A percentile compares a stretch with the other conserved stretches of the same genome.
Evolutionary conservation across 495 filamentous ascomycete species (phyloP).

Genomic region (Wilcoxina mikolae): DNA sequence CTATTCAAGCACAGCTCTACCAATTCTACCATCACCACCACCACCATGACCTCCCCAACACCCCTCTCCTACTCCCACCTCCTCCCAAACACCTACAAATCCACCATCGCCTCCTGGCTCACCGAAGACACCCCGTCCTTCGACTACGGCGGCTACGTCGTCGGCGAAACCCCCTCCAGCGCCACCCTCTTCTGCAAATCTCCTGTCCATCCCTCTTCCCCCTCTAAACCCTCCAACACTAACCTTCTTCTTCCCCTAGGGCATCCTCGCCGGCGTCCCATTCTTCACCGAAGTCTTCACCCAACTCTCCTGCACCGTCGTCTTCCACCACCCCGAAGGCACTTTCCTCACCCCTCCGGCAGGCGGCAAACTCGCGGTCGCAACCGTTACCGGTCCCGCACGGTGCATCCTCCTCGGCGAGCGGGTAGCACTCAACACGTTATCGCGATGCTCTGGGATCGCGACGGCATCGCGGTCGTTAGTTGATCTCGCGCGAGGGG

Average conservation of each 20-base stretch:
- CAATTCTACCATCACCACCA: too few species aligned
- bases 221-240: background rate
- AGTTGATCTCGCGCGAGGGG: slow-evolving; percentile 38
- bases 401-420: slow-evolving; percentile 81
- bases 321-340: slow-evolving; percentile 78
- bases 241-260: slow-evolving; percentile 26
- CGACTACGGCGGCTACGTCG: slow-evolving; percentile 94
- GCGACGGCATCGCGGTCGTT: slow-evolving; percentile 47
- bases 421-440: slow-evolving; percentile 78
- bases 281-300: slow-evolving; percentile 91
- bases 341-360: slow-evolving; percentile 43
- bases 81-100: slow-evolving; percentile 70
- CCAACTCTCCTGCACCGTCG: slow-evolving; percentile 74
- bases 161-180: slow-evolving; percentile 60
- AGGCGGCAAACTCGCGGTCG: slow-evolving; percentile 42
- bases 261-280: slow-evolving; percentile 78
- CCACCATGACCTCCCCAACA: background rate
- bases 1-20: too few species aligned
- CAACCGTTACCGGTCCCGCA: slow-evolving; percentile 75
- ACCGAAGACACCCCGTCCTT: slow-evolving; percentile 91
- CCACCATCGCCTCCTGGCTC: slow-evolving; percentile 67
- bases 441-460: slow-evolving; percentile 85
- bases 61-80: slow-evolving; percentile 53
- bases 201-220: slow-evolving; percentile 31
- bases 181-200: slow-evolving; percentile 84